These are phyloP conservation scores for Chlamydomonas eustigma DNA, from an alignment of 139 green algal species.

Conservation along the genomic window DNA sequence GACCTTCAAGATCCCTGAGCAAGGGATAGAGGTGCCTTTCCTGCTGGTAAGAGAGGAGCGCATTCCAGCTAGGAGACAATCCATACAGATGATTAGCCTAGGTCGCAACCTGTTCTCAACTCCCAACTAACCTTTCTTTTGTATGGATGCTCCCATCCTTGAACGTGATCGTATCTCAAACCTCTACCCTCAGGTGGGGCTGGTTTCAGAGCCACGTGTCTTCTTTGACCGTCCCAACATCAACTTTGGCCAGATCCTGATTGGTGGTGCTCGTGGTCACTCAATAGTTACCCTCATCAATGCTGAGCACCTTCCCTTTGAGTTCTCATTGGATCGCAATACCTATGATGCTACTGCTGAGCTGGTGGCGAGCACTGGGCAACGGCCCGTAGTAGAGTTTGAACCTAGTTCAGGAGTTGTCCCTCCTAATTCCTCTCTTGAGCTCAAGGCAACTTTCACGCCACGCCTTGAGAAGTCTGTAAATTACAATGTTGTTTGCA, in stretches of 20 bases:
- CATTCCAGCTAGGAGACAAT: too few relatives aligned
- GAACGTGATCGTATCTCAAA: too few relatives aligned
- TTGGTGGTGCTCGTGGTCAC: constrained; percentile 19
- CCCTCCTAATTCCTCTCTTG: constrained; percentile 35
- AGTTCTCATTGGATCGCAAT: constrained; percentile 63
- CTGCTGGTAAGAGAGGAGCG: constrained; percentile 19
- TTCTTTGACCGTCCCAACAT: constrained; percentile 60
- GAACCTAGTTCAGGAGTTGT: constrained; percentile 53
- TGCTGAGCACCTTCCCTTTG: constrained; percentile 68
- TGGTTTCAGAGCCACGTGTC: constrained; percentile 65
- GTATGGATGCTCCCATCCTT: too few relatives aligned
- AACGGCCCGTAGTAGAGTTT: constrained; percentile 48
- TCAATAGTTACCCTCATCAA: constrained; percentile 53
- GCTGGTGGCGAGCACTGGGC: constrained; percentile 40
- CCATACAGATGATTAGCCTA: too few relatives aligned
- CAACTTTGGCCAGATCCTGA: constrained; percentile 62
- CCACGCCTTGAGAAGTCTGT: constrained; percentile 46
- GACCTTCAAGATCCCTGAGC: constrained; percentile 65
- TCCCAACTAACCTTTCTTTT: too few relatives aligned
- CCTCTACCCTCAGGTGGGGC: constrained; percentile 70
- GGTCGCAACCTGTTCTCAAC: too few relatives aligned
- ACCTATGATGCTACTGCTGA: constrained; percentile 59
- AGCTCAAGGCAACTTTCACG: constrained; percentile 50
- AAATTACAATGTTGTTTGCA: constrained; percentile 74
- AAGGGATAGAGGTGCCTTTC: constrained; percentile 47